phyloP scores from a whole-genome alignment of 2,329 filamentous ascomycete species.

The Grosmannia clavigera region DNA sequence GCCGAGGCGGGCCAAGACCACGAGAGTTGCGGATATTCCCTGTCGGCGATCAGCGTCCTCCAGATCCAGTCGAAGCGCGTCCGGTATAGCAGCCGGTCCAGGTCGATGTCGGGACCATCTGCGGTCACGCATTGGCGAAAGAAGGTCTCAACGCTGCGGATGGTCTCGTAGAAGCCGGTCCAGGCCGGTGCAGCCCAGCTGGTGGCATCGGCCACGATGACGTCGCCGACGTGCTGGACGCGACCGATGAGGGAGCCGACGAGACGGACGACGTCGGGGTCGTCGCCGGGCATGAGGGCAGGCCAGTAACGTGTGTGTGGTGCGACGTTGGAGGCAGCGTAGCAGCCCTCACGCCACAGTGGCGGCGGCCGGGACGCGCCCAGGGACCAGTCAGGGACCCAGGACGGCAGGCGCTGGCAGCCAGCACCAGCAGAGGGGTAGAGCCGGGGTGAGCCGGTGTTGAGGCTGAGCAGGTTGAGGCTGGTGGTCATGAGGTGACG shows the following conservation, averaged over 20 bases:
- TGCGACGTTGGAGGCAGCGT: background rate
- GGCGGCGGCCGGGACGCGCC: background rate
- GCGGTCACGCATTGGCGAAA: background rate
- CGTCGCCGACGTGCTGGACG: background rate
- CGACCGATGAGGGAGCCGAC: background rate
- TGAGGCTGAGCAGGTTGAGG: background rate
- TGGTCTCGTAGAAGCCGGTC: background rate
- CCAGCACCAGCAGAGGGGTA: background rate
- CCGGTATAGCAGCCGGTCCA: background rate
- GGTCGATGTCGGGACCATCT: background rate
- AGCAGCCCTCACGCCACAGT: background rate
- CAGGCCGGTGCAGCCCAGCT: background rate
- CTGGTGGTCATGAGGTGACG: background rate
- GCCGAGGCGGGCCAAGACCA: background rate
- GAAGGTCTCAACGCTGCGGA: background rate
- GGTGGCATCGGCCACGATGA: background rate
- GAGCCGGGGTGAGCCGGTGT: background rate
- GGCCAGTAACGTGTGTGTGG: background rate
- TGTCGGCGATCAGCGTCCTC: background rate
- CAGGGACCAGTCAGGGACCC: background rate
- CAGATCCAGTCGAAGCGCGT: background rate
- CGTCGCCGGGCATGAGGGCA: background rate
- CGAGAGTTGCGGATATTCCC: background rate
- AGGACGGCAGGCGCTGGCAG: background rate
- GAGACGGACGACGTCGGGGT: background rate